Evolutionary conservation across 768 basidiomycete genomes (phyloP), one percentile per base, ranked within the genome.

Genomic region (Floccularia luteovirens): DNA sequence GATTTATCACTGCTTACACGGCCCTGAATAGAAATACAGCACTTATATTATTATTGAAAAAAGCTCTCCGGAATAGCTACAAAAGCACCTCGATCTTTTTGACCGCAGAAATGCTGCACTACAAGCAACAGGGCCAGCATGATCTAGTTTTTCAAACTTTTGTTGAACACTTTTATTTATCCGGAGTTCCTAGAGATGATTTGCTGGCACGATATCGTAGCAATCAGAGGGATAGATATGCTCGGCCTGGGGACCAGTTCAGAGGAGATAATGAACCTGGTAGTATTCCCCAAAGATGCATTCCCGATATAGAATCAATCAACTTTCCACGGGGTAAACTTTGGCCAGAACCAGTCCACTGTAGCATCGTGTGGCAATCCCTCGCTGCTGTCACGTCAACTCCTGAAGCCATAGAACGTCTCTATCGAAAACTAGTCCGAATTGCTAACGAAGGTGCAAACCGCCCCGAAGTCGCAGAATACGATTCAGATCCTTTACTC

Each of bases 151-250:
- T 78, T 36, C 43, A 59, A 34, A 58, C 69, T 0, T 86, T 76
- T 49, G 54, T 57, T 10, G 62, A 69, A 4, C 65, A 75, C 39
- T 83, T 80, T 48, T 67, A 66, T 40, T 45, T 66, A 5, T 56
- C 66, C 25, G 79, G 75, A 11, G 59, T 85, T n/a, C 79, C 82
- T 22, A 39, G 60, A 24, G 53, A 60, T 6, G 53, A 60, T 0
- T 43, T 72, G 11, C 34, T 66, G 44, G 23, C 24, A 7, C 43
- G 24, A 2, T 48, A 55, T 43, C 32, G 49, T 22, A 47, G 41
- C 16, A 36, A 44, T 13, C 31, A 46, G 30, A 4, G 24, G 24
- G 20, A 31, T 16, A 13, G n/a, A n/a, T n/a, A n/a, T n/a, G n/a
- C n/a, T n/a, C n/a, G n/a, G n/a, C n/a, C n/a, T n/a, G n/a, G n/a